Conservation (phyloP, 345 rosid genomes). For the Eucalyptus marginata region DNA sequence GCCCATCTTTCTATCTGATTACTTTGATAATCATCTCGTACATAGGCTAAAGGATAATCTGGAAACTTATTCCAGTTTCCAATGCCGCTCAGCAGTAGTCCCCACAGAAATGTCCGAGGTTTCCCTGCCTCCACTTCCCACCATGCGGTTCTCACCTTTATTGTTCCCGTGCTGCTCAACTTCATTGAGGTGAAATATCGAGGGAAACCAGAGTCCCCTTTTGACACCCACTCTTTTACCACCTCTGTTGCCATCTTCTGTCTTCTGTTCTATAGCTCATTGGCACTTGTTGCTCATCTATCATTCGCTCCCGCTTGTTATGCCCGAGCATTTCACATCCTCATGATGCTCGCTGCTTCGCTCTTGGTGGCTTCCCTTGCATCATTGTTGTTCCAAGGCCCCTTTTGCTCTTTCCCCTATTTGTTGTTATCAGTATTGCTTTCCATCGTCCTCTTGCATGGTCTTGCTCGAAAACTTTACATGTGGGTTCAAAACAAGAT, state of each 20-base stretch:
- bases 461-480: background rate
- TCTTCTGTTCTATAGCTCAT: no score
- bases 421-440: no score
- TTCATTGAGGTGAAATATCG: background rate
- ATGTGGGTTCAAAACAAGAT: background rate
- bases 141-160: background rate
- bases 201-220: background rate
- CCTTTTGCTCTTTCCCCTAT: rapidly evolving
- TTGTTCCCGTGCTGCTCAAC: background rate
- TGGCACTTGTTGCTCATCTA: no score
- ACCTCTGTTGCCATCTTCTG: no score
- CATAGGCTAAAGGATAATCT: rapidly evolving
- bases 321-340: no score
- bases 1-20: no score
- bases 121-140: background rate
- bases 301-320: no score
- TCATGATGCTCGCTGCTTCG: background rate
- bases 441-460: background rate
- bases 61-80: background rate
- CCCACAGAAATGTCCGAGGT: background rate
- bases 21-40: no score
- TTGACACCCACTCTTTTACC: background rate
- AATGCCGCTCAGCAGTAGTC: background rate
- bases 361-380: background rate
- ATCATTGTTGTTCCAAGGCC: background rate